Base-by-base conservation (phyloP, 2,329 filamentous ascomycete genomes). In the Fusarium torreyae region DNA sequence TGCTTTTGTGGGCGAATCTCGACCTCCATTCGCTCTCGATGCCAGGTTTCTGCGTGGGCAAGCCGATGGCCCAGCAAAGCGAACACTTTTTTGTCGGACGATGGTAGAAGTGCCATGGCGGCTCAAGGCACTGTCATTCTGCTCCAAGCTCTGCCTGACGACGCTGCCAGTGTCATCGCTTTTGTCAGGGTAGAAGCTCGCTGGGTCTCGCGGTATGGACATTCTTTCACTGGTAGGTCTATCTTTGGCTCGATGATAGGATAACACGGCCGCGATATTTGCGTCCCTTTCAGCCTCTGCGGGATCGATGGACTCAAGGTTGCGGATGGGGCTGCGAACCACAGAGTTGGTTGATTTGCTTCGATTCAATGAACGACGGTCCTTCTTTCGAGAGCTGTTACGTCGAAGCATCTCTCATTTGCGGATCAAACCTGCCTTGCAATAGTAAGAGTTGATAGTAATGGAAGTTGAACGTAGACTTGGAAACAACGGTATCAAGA, bases 191-290 rank as follows among this genome's bases (percentile, higher is more conserved):
- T 59, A 67, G 48, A 64, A 57, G 26, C 49, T 71, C 26, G 58
- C 64, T 44, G 61, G 77, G 78, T 81, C 63, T 20, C 56, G 53
- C 13, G 61, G 63, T 20, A 66, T 28, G 13, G 22, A 13, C 48
- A 62, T 46, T 49, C 69, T 65, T 26, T 74, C 70, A 6, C 43
- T 40, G 4, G 45, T 66, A 5, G 58, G 79, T 14, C 81, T 79
- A 36, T 81, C 80, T 55, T 81, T 81, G n/a, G 86, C 85, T 62
- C 85, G 82, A 8, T 80, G 76, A 74, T 87, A 92, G 2, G 90
- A 91, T 72, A 89, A 81, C 34, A 82, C 80, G 9, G 90, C 90
- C 22, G 90, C 90, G 39, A 86, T 83, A 39, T 88, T 85, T 9
- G 90, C 90, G 76, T 91, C 87, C 55, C 87, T 82, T 49, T 86